These are phyloP conservation scores for Microbotryum lychnidis-dioicae DNA, from an alignment of 1,284 basidiomycete genomes.

Conservation along the genomic window DNA sequence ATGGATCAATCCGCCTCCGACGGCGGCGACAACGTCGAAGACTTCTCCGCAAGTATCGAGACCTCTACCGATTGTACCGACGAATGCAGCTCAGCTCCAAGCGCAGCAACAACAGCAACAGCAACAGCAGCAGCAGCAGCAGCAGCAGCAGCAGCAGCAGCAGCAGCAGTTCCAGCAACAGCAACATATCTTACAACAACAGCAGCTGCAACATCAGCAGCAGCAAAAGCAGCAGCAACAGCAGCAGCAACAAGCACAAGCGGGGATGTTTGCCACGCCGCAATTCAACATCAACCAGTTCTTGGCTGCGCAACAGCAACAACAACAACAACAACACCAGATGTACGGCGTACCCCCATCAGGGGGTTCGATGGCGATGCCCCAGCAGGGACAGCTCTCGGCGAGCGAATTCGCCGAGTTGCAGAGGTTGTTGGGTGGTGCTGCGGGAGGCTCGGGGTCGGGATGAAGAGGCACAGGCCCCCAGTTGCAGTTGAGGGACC, in stretches of 20 bases:
- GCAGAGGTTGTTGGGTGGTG: constrained; percentile 18
- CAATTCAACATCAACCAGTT: constrained; percentile 2
- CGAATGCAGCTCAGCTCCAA: too few species aligned
- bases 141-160: constrained; percentile 4
- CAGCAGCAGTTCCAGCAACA: background rate
- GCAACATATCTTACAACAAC: background rate
- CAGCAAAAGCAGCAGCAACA: constrained; percentile 4
- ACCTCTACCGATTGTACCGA: too few species aligned
- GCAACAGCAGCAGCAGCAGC: constrained; percentile 1
- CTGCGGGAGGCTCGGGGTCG: background rate
- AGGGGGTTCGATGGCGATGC: too few species aligned
- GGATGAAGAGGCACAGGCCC: background rate
- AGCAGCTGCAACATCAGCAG: constrained; percentile 2
- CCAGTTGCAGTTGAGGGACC: background rate
- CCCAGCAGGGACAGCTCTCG: too few species aligned
- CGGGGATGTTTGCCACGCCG: background rate
- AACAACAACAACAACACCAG: constrained; percentile 1
- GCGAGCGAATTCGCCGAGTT: constrained; percentile 20
- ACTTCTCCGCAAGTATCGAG: background rate
- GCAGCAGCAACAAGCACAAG: background rate
- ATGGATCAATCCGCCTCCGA: constrained; percentile 10
- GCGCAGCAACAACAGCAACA: background rate
- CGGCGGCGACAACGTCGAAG: background rate
- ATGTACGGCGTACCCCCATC: background rate
- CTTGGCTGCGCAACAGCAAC: constrained; percentile 1